phyloP scores from a whole-genome alignment of 1,284 basidiomycete species.

The Sporisorium exsertum region DNA sequence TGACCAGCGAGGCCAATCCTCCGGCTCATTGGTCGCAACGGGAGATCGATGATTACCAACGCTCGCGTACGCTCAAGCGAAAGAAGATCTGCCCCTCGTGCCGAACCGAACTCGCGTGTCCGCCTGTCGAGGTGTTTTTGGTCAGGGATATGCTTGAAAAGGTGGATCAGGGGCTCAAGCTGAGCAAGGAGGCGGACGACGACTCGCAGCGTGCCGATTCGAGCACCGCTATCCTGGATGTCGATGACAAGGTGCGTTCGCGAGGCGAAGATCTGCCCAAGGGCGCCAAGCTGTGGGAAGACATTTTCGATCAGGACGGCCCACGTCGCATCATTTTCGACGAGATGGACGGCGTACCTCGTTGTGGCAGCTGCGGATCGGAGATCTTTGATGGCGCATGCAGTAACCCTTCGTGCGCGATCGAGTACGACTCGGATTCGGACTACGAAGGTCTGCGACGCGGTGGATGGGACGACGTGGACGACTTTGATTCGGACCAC shows the following conservation, averaged over 20 bases:
- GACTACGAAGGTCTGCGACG: slow-evolving; percentile 28
- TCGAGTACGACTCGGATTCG: slow-evolving; percentile 45
- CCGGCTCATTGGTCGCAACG: slow-evolving; percentile 20
- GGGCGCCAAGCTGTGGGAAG: slow-evolving; percentile 50
- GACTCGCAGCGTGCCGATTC: slow-evolving; percentile 31
- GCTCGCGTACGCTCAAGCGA: slow-evolving; percentile 44
- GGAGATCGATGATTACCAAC: slow-evolving; percentile 18
- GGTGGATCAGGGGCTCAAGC: slow-evolving; percentile 38
- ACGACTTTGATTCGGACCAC: slow-evolving; percentile 18
- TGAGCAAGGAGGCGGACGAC: slow-evolving; percentile 18
- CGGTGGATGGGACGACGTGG: slow-evolving; percentile 22
- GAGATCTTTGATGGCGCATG: slow-evolving; percentile 63
- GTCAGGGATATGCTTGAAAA: slow-evolving; percentile 59
- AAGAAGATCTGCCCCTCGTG: slow-evolving; percentile 66
- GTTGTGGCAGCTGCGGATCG: slow-evolving; percentile 59
- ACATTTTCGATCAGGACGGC: slow-evolving; percentile 46
- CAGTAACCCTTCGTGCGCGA: slow-evolving; percentile 53
- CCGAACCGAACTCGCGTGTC: slow-evolving; percentile 55
- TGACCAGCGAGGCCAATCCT: slow-evolving; percentile 31
- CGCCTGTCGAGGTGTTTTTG: slow-evolving; percentile 61
- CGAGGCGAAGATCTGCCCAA: slow-evolving; percentile 47
- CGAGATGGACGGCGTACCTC: slow-evolving; percentile 56
- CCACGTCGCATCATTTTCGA: slow-evolving; percentile 57
- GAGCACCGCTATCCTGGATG: slow-evolving; percentile 28
- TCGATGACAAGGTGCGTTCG: slow-evolving; percentile 34